phyloP scores from a whole-genome alignment of 345 rosid genomes.

The Trapa incisa region DNA sequence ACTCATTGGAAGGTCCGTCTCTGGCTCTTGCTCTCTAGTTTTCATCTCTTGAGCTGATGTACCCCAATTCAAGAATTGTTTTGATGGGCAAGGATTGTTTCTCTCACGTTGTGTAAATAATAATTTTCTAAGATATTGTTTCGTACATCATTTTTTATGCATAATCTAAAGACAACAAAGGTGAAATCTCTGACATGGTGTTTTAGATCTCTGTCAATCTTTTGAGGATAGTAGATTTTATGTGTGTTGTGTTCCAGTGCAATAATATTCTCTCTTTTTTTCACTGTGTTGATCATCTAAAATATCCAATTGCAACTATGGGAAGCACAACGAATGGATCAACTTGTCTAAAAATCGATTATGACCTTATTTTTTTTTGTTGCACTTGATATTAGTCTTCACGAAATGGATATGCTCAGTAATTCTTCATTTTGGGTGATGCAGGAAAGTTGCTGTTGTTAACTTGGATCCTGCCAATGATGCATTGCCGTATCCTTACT shows the following conservation, averaged over 20 bases:
- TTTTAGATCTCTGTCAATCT: no score
- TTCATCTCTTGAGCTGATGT: neutral
- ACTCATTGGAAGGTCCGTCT: conserved; percentile 67
- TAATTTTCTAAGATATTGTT: no score
- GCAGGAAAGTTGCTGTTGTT: conserved; percentile 84
- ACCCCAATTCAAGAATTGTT: no score
- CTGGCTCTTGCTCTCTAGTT: neutral
- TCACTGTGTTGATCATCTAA: neutral
- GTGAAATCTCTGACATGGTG: no score
- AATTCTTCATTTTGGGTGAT: neutral
- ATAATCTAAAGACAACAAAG: no score
- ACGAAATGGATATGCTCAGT: neutral
- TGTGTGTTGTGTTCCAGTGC: neutral
- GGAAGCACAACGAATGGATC: neutral
- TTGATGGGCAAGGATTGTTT: no score
- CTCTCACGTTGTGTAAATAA: no score
- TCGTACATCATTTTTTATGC: no score
- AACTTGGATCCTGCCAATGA: conserved; percentile 97
- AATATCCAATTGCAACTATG: neutral
- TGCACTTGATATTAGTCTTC: neutral
- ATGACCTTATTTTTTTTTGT: neutral
- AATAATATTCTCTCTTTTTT: neutral
- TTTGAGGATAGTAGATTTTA: neutral
- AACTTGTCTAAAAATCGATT: neutral
- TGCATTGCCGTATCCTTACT: conserved; percentile 63